These are phyloP conservation scores for Rubia tinctorum DNA, from an alignment of 305 asterid genomes.

Conservation along the genomic window DNA sequence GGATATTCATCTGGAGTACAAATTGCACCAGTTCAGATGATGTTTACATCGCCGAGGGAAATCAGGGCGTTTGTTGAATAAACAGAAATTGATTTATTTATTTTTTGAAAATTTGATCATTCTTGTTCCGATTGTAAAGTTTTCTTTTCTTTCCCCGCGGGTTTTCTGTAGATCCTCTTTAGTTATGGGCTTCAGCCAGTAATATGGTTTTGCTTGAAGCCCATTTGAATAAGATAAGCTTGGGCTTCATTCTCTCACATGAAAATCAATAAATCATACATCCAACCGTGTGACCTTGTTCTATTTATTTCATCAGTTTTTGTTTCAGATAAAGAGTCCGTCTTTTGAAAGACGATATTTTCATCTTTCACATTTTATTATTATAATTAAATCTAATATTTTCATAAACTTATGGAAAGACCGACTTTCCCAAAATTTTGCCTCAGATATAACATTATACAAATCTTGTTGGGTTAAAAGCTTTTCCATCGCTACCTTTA, in stretches of 20 bases:
- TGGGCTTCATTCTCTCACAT: not conserved
- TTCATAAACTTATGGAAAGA: no score
- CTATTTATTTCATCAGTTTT: no score
- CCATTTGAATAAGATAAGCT: not conserved
- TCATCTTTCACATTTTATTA: no score
- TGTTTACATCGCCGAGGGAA: not conserved
- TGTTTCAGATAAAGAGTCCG: no score
- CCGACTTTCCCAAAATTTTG: no score
- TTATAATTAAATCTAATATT: no score
- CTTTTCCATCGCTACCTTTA: no score
- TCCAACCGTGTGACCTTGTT: no score
- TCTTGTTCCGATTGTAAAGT: not conserved
- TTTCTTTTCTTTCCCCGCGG: not conserved
- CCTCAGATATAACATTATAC: no score
- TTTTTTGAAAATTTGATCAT: not conserved
- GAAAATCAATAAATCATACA: no score
- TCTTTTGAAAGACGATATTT: no score
- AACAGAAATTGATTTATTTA: not conserved
- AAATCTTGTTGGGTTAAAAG: no score
- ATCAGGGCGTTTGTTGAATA: not conserved
- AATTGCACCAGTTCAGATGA: conserved; percentile 33
- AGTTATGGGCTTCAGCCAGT: not conserved
- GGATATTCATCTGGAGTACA: conserved; percentile 39
- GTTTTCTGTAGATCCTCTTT: not conserved
- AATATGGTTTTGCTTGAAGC: not conserved